phyloP scores from a whole-genome alignment of 2,329 filamentous ascomycete species.

The Dactylellina leptospora region DNA sequence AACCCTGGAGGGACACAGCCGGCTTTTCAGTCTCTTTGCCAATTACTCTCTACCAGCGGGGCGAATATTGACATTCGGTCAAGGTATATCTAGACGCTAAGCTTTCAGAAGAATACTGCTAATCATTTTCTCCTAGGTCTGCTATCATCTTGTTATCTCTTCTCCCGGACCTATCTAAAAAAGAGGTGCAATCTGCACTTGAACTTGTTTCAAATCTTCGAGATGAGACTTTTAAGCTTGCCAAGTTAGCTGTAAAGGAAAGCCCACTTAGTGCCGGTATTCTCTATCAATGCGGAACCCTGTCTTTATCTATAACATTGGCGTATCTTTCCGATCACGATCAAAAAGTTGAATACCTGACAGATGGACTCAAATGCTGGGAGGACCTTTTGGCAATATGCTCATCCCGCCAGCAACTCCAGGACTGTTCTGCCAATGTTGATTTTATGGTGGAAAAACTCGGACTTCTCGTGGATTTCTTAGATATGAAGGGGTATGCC shows the following conservation, averaged over 20 bases:
- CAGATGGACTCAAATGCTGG: slow-evolving; percentile 55
- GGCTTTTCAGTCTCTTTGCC: slow-evolving; percentile 25
- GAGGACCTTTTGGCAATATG: slow-evolving; percentile 52
- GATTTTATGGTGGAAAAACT: slow-evolving; percentile 55
- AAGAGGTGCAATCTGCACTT: slow-evolving; percentile 19
- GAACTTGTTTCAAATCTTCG: slow-evolving; percentile 22
- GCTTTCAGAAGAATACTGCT: neutral
- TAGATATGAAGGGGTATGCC: slow-evolving; percentile 57
- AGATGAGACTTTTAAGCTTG: slow-evolving; percentile 21
- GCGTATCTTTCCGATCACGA: slow-evolving; percentile 33
- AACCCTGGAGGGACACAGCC: slow-evolving; percentile 5
- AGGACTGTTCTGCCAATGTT: slow-evolving; percentile 29
- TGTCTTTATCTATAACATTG: slow-evolving; percentile 36
- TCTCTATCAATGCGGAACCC: slow-evolving; percentile 34
- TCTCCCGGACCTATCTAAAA: slow-evolving; percentile 25
- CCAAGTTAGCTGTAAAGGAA: slow-evolving; percentile 9
- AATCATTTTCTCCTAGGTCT: slow-evolving; percentile 10
- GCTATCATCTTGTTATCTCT: slow-evolving; percentile 37
- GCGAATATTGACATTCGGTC: slow-evolving; percentile 17
- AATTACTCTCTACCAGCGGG: slow-evolving; percentile 10
- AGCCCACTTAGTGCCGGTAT: slow-evolving; percentile 9
- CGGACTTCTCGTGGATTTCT: slow-evolving; percentile 56
- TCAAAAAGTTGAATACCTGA: slow-evolving; percentile 42
- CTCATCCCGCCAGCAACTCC: slow-evolving; percentile 13
- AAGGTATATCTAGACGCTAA: slow-evolving; percentile 18